phyloP scores from a whole-genome alignment of 495 filamentous ascomycete genomes.

The Xylaria flabelliformis region DNA sequence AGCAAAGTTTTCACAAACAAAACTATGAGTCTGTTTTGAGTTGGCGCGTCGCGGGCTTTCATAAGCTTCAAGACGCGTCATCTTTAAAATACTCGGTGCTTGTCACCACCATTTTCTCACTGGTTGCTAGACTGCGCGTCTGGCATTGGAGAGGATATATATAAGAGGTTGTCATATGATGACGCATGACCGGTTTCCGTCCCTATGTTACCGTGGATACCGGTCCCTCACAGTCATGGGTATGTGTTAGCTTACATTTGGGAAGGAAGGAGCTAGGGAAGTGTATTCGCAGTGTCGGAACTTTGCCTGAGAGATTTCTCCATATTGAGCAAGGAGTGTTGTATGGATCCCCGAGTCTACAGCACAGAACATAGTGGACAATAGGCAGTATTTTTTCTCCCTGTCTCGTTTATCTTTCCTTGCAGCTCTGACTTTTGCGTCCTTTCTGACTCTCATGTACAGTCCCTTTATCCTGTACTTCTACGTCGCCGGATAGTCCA shows the following conservation, averaged over 20 bases:
- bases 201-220: too few relatives aligned
- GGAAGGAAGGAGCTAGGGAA: background rate
- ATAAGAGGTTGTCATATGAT: background rate
- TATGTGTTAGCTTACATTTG: background rate
- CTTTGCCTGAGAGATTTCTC: too few relatives aligned
- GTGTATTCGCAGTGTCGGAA: background rate
- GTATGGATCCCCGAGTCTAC: too few relatives aligned
- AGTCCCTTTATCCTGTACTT: background rate
- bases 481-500: background rate
- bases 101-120: constrained; percentile 52
- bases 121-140: constrained; percentile 48
- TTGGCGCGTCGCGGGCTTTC: background rate
- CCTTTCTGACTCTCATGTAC: background rate
- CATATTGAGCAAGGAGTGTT: too few relatives aligned
- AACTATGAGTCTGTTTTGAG: background rate
- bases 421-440: background rate
- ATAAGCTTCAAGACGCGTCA: background rate
- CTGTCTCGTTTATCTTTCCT: too few relatives aligned
- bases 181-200: background rate
- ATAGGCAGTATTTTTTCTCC: too few relatives aligned
- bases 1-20: background rate
- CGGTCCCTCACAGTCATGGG: too few relatives aligned
- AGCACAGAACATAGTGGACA: too few relatives aligned
- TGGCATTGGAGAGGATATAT: constrained; percentile 48
- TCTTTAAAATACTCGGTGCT: constrained; percentile 10